Conservation (phyloP, 345 rosid genomes). For the Hypericum androsaemum region DNA sequence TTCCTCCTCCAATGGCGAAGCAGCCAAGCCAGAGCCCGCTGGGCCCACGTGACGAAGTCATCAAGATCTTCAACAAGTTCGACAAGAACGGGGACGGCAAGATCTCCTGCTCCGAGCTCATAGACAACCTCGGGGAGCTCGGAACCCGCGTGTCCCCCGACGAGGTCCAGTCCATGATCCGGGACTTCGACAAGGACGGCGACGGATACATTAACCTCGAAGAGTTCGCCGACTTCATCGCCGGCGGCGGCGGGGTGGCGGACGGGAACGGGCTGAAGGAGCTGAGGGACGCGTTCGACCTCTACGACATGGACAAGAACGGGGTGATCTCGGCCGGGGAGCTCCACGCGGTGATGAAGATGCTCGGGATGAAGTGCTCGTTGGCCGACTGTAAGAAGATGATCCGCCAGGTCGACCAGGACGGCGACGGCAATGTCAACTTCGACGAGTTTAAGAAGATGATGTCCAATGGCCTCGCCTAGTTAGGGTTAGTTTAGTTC, state of each 20-base stretch:
- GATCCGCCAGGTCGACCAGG: constrained; percentile 76
- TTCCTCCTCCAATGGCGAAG: background rate
- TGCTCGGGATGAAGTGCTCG: constrained; percentile 62
- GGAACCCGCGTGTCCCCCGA: constrained; percentile 36
- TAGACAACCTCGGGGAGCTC: constrained; percentile 45
- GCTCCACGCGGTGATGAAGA: constrained; percentile 68
- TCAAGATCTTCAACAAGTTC: constrained; percentile 50
- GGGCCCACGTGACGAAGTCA: constrained; percentile 46
- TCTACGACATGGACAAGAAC: constrained; percentile 72
- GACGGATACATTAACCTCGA: constrained; percentile 68
- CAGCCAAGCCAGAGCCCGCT: constrained; percentile 4
- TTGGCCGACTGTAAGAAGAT: constrained; percentile 62
- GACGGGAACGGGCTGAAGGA: constrained; percentile 27
- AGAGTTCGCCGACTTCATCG: constrained; percentile 54
- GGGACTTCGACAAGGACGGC: constrained; percentile 81
- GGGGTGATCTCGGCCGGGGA: constrained; percentile 72
- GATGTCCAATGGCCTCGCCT: constrained; percentile 38
- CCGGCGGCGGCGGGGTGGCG: background rate
- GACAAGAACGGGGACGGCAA: constrained; percentile 89
- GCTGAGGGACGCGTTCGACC: constrained; percentile 71
- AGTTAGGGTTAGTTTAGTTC: background rate
- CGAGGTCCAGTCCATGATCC: constrained; percentile 52
- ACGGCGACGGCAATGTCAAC: constrained; percentile 89
- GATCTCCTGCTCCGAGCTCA: constrained; percentile 69
- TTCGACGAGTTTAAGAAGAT: constrained; percentile 90